These are phyloP conservation scores for Globisporangium paroecandrum DNA, from an alignment of 352 stramenopile species.

Conservation along the genomic window DNA sequence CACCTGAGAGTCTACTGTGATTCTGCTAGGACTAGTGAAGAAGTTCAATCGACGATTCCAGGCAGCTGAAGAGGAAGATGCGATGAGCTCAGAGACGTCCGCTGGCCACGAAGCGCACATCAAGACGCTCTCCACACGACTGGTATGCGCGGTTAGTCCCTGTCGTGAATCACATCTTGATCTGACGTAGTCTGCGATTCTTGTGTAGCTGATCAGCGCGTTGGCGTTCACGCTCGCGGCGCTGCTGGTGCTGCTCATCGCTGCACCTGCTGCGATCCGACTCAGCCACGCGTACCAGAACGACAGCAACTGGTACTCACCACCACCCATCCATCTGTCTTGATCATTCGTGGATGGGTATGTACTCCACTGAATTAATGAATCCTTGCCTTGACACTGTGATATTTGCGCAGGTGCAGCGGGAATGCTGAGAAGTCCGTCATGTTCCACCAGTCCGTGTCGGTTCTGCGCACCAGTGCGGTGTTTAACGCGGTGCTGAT, in stretches of 20 bases:
- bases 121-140: conserved; percentile 20
- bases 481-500: conserved; percentile 41
- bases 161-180: neutral
- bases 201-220: conserved; percentile 31
- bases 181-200: neutral
- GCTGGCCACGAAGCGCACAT: neutral
- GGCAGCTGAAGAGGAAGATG: neutral
- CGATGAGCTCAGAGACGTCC: neutral
- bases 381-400: neutral
- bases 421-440: conserved; percentile 7
- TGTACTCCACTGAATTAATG: too few relatives aligned
- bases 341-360: neutral
- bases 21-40: conserved; percentile 47
- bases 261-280: conserved; percentile 38
- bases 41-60: conserved; percentile 25
- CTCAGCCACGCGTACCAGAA: conserved; percentile 36
- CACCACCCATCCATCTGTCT: neutral
- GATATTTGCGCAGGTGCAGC: conserved; percentile 1
- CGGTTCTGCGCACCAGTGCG: conserved; percentile 28
- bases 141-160: conserved; percentile 15
- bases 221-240: conserved; percentile 24
- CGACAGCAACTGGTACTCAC: conserved; percentile 32
- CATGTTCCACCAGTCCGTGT: conserved; percentile 22
- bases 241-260: conserved; percentile 39
- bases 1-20: conserved; percentile 30